These are phyloP conservation scores for Candida tropicalis DNA, from an alignment of 1,139 yeast species.

Conservation along the genomic window DNA sequence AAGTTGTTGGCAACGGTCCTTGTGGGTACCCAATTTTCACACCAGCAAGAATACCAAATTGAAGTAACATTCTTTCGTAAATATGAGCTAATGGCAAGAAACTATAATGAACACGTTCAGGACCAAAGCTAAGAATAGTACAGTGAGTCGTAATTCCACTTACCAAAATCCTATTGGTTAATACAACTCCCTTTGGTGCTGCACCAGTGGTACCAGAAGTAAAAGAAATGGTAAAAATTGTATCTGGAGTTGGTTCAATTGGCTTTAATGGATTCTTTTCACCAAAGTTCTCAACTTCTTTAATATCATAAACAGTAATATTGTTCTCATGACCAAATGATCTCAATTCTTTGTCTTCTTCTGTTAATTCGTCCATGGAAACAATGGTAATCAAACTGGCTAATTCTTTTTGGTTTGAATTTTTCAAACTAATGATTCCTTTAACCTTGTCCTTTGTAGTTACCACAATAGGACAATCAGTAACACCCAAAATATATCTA, in stretches of 20 bases:
- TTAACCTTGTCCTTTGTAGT: conserved; percentile 35
- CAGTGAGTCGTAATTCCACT: conserved; percentile 44
- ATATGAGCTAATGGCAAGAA: conserved; percentile 58
- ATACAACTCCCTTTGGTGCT: conserved; percentile 72
- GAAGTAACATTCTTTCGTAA: conserved; percentile 48
- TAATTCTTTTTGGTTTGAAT: conserved; percentile 23
- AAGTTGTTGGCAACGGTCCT: conserved; percentile 35
- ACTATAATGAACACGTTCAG: conserved; percentile 17
- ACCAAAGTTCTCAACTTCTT: conserved; percentile 59
- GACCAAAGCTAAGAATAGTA: conserved; percentile 17
- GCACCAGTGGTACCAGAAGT: conserved; percentile 78
- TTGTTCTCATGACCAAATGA: conserved; percentile 24
- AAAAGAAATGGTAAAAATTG: conserved; percentile 65
- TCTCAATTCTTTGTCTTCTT: conserved; percentile 16
- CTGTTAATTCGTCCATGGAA: conserved; percentile 42
- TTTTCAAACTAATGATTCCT: conserved; percentile 28
- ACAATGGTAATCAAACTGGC: conserved; percentile 32
- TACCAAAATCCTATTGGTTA: conserved; percentile 54
- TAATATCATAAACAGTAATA: conserved; percentile 44
- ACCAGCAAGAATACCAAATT: conserved; percentile 28
- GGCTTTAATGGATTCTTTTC: conserved; percentile 43
- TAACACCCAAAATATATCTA: conserved; percentile 32
- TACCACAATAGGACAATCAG: conserved; percentile 36
- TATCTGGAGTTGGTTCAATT: conserved; percentile 53
- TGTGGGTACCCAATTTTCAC: conserved; percentile 45